Base-by-base conservation (phyloP, 257 asterid species). In the Lycium ferocissimum region DNA sequence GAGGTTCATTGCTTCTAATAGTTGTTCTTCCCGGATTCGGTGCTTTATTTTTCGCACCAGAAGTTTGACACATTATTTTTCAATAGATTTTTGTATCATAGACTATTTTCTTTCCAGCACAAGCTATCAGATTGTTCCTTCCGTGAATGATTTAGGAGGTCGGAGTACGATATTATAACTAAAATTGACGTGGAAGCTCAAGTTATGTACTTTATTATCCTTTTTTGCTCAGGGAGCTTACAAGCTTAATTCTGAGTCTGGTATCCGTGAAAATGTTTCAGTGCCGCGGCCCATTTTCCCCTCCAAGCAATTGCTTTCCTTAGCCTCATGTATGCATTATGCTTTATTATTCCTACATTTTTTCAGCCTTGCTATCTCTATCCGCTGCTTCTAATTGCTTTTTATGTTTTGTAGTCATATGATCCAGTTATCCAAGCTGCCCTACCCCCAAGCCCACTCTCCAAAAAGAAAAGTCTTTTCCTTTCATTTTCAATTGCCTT, bases 121-220 rank as follows among this genome's bases (percentile, higher is more conserved):
- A 47, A 73, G 58, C 40, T 47, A 73, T 73, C 59, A n/a, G 59
- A 38, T 20, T 73, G 12, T 49, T 20, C 80, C 80, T 75, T 75
- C 40, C 2, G 7, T 22, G 13, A 12, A 49, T 49, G 61, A 47
- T 73, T 72, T 47, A 73, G 81, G 81, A 22, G 81, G 81, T 47
- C 13, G 6, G 40, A 70, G 18, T 73, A 20, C 81, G 22, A 22
- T 51, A 45, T 49, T 51, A 7, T 51, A 18, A 51, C 63, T 76
- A 51, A 51, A 6, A 22, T 22, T 76, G 82, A 12, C 18, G 38
- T 6, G 81, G 43, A 47, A 49, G 26, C 63, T 76, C 1, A 51
- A 26, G 63, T 76, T 76, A 45, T 26, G 47, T 51, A 13, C 4
- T 26, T 51, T 58, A 22, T 51, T 51, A 14, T 76, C 81, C 63